Evolutionary conservation across 1,284 basidiomycete species (phyloP).

Genomic region (Irpex lacteus): DNA sequence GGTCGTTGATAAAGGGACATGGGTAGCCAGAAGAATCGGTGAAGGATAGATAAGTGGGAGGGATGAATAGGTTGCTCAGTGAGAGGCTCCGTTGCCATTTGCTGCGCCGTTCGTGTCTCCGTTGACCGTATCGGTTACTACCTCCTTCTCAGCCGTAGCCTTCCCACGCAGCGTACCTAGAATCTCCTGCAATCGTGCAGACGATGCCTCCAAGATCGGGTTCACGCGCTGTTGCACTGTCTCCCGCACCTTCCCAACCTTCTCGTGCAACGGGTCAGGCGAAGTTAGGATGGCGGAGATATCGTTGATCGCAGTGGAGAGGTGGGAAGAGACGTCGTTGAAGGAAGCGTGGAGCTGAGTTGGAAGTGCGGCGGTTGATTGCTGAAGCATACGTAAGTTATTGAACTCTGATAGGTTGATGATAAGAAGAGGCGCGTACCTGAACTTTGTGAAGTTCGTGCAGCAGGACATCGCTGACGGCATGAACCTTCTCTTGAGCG

Average conservation of each 20-base stretch:
- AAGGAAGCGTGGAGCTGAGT: conserved; percentile 53
- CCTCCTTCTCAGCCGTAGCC: conserved; percentile 23
- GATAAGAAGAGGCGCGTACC: conserved; percentile 18
- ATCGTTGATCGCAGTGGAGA: conserved; percentile 48
- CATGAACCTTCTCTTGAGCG: conserved; percentile 46
- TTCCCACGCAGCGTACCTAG: conserved; percentile 27
- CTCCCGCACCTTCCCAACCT: conserved; percentile 50
- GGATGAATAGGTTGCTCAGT: background rate
- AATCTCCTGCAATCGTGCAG: conserved; percentile 30
- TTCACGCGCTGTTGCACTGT: conserved; percentile 57
- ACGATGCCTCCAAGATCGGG: conserved; percentile 49
- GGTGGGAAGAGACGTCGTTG: conserved; percentile 40
- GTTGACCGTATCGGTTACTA: background rate
- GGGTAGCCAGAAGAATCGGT: background rate
- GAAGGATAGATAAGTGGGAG: background rate
- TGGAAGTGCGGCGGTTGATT: conserved; percentile 53
- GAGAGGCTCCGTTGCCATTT: conserved; percentile 7
- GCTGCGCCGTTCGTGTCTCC: conserved; percentile 18
- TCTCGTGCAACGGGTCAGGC: conserved; percentile 57
- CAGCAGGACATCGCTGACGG: conserved; percentile 63
- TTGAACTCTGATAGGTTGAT: background rate
- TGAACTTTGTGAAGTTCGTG: conserved; percentile 64
- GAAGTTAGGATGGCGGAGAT: conserved; percentile 51
- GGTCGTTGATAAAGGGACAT: background rate
- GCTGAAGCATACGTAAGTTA: conserved; percentile 18